Conservation (phyloP, 2,329 filamentous ascomycete species). For the Fusarium sp. region DNA sequence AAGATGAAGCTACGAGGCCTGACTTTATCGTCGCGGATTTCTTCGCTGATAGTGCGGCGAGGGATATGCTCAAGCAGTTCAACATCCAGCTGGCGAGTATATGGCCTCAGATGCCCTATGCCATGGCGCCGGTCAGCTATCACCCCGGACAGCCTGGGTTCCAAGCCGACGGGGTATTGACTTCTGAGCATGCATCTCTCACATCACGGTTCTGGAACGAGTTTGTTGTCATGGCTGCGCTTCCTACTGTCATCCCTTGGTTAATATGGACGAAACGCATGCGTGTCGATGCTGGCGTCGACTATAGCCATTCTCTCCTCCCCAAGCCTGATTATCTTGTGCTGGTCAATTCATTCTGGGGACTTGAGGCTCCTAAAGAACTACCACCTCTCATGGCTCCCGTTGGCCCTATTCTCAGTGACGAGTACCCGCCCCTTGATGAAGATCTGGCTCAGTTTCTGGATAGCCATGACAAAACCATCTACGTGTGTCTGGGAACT, state of each 20-base stretch:
- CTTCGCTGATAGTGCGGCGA: conserved; percentile 57
- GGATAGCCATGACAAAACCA: conserved; percentile 46
- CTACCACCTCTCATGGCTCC: conserved; percentile 55
- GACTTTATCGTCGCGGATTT: conserved; percentile 59
- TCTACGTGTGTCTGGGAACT: conserved; percentile 59
- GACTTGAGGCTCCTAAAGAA: conserved; percentile 57
- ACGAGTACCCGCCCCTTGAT: conserved; percentile 52
- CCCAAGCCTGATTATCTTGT: conserved; percentile 58
- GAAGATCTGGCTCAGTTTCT: conserved; percentile 49
- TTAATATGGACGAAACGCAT: conserved; percentile 51
- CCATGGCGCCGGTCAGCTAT: conserved; percentile 54
- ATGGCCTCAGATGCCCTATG: conserved; percentile 58
- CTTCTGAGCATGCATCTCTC: conserved; percentile 56
- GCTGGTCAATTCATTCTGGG: conserved; percentile 60
- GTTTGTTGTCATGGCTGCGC: conserved; percentile 48
- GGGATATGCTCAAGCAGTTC: conserved; percentile 56
- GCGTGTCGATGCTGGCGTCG: conserved; percentile 52
- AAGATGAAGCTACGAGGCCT: conserved; percentile 46
- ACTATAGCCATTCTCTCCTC: conserved; percentile 45
- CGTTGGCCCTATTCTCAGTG: conserved; percentile 57
- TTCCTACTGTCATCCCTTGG: conserved; percentile 50
- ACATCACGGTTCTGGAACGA: conserved; percentile 54
- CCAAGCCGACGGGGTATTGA: conserved; percentile 54
- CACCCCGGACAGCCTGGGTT: conserved; percentile 59
- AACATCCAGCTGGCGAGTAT: conserved; percentile 55